A percentile compares a stretch with the other conserved stretches of the same genome.
phyloP scores from a whole-genome alignment of 495 filamentous ascomycete genomes.

The Astrothelium subdiscretum region DNA sequence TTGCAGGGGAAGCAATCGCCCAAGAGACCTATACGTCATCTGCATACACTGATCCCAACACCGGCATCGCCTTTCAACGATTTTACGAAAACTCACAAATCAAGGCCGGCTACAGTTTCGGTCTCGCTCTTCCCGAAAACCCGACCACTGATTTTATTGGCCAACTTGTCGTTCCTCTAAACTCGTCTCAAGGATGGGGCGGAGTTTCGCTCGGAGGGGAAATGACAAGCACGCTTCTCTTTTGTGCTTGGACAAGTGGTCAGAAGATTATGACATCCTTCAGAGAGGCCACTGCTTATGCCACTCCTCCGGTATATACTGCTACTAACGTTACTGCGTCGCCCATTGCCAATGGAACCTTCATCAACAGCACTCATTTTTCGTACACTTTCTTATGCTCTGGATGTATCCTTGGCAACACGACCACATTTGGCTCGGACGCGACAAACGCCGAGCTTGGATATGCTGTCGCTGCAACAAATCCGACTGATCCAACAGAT shows the following conservation, averaged over 20 bases:
- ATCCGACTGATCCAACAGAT: constrained; percentile 5
- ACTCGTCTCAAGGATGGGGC: constrained; percentile 21
- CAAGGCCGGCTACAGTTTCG: constrained; percentile 25
- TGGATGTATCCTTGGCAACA: constrained; percentile 21
- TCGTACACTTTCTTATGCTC: constrained; percentile 32
- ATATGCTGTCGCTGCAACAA: constrained; percentile 20
- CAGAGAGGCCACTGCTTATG: constrained; percentile 24
- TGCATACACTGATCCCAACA: constrained; percentile 28
- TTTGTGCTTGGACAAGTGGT: constrained; percentile 30
- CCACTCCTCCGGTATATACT: constrained; percentile 8
- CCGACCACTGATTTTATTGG: constrained; percentile 30
- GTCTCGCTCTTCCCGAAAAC: constrained; percentile 26
- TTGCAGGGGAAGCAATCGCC: background rate
- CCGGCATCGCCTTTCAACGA: constrained; percentile 30
- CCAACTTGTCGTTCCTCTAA: constrained; percentile 24
- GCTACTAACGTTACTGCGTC: constrained; percentile 17
- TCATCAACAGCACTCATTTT: constrained; percentile 27
- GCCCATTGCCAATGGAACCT: constrained; percentile 28
- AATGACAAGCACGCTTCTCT: constrained; percentile 31
- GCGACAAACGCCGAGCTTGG: constrained; percentile 18
- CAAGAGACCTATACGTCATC: background rate
- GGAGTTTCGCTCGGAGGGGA: constrained; percentile 21
- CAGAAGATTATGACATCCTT: constrained; percentile 26
- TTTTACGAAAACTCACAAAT: constrained; percentile 13
- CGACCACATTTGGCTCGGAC: constrained; percentile 13